Conservation (phyloP, 495 filamentous ascomycete genomes). For the Xylaria acuta region DNA sequence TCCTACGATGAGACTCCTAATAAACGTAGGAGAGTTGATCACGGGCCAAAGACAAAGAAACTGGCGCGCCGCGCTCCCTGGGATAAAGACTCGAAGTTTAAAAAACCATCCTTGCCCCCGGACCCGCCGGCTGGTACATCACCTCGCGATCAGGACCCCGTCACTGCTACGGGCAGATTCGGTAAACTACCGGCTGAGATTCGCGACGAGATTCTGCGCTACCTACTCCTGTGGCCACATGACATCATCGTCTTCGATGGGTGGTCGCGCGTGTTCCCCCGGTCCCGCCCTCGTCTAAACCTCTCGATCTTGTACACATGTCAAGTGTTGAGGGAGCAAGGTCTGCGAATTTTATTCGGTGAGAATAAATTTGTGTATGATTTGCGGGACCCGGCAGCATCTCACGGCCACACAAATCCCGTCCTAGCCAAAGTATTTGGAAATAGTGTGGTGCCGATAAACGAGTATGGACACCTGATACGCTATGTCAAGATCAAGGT, state of each 20-base stretch:
- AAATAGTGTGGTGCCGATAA: conserved; percentile 37
- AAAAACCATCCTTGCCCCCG: conserved; percentile 19
- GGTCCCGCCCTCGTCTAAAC: conserved; percentile 32
- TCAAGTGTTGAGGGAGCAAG: conserved; percentile 37
- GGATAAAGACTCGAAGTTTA: conserved; percentile 17
- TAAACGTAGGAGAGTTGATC: not conserved
- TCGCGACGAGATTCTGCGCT: conserved; percentile 44
- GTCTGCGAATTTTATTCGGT: conserved; percentile 44
- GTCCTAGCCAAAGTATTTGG: conserved; percentile 3
- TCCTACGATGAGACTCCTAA: not conserved
- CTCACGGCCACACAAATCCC: not conserved
- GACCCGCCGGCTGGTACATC: not conserved
- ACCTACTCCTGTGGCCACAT: conserved; percentile 40
- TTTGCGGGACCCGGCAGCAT: conserved; percentile 41
- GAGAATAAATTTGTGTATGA: conserved; percentile 50
- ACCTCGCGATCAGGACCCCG: not conserved
- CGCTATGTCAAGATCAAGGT: conserved; percentile 46
- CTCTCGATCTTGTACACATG: conserved; percentile 42
- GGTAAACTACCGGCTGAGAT: conserved; percentile 40
- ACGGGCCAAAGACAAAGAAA: not conserved
- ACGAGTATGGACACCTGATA: conserved; percentile 45
- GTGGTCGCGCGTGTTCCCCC: conserved; percentile 43
- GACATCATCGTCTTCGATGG: conserved; percentile 43
- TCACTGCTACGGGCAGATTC: conserved; percentile 16
- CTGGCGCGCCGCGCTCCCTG: conserved; percentile 16